Evolutionary conservation across 2,329 filamentous ascomycete species (phyloP).

Genomic region (Westerdykella aurantiaca): DNA sequence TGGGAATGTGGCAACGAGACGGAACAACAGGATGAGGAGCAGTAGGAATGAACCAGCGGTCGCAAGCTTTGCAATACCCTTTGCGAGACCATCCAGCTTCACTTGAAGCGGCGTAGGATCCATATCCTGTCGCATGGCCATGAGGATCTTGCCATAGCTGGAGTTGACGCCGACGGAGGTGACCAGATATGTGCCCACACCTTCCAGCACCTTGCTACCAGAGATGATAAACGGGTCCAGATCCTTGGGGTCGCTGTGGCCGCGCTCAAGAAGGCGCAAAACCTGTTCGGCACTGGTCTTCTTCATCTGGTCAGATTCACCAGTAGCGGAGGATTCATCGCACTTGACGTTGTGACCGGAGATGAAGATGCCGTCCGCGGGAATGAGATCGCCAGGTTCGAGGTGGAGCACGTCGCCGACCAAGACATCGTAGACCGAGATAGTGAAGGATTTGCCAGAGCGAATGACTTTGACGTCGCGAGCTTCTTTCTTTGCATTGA

Average conservation of each 20-base stretch:
- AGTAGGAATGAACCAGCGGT: constrained; percentile 31
- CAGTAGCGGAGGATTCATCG: constrained; percentile 68
- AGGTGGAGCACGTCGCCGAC: constrained; percentile 66
- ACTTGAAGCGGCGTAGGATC: constrained; percentile 50
- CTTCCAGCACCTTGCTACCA: constrained; percentile 50
- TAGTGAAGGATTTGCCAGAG: constrained; percentile 58
- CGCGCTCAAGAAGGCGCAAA: constrained; percentile 49
- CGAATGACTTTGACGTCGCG: constrained; percentile 46
- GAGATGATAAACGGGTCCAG: constrained; percentile 60
- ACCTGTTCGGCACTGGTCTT: constrained; percentile 59
- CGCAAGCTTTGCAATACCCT: constrained; percentile 48
- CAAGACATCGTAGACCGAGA: constrained; percentile 55
- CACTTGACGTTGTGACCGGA: constrained; percentile 62
- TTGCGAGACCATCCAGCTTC: constrained; percentile 49
- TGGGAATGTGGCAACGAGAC: constrained; percentile 30
- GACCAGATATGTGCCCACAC: constrained; percentile 48
- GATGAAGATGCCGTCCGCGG: constrained; percentile 66
- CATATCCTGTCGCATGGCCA: constrained; percentile 48
- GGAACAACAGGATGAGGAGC: constrained; percentile 37
- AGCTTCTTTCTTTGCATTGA: constrained; percentile 35
- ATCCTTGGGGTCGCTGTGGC: constrained; percentile 44
- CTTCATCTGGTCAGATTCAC: constrained; percentile 66
- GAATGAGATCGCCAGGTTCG: constrained; percentile 63
- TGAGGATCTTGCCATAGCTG: constrained; percentile 51
- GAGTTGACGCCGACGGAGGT: constrained; percentile 51